Percentiles rank a stretch among this genome's conserved stretches.
Evolutionary conservation across 495 filamentous ascomycete genomes (phyloP).

Genomic region (Gamarada debralockiae): DNA sequence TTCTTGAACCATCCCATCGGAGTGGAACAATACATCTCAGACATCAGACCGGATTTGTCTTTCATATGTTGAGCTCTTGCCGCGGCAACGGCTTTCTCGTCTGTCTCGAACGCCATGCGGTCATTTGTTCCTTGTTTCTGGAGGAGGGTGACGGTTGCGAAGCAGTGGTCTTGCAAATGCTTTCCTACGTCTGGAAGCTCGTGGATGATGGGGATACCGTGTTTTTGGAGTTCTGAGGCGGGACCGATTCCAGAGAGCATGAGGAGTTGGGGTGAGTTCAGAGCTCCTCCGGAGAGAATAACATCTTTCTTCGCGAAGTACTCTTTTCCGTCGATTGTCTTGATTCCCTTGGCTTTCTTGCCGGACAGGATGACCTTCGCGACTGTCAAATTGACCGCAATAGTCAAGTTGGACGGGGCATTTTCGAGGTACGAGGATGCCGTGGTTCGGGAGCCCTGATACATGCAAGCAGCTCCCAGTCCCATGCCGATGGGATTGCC

Average conservation of each 20-base stretch:
- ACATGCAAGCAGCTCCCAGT: constrained; percentile 41
- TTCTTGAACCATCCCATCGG: constrained; percentile 53
- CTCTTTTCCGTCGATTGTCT: constrained; percentile 30
- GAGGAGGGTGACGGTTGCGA: constrained; percentile 22
- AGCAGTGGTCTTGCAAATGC: constrained; percentile 53
- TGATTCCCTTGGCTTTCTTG: constrained; percentile 48
- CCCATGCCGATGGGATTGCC: constrained; percentile 58
- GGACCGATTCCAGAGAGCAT: constrained; percentile 66
- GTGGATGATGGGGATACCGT: constrained; percentile 46
- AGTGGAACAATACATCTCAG: constrained; percentile 30
- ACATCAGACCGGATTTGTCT: constrained; percentile 17
- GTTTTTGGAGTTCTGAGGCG: constrained; percentile 42
- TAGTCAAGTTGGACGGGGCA: constrained; percentile 45
- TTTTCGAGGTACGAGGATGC: constrained; percentile 43
- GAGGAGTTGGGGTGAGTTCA: constrained; percentile 57
- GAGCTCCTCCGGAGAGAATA: constrained; percentile 52
- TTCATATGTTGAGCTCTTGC: constrained; percentile 4
- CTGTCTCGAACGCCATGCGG: constrained; percentile 16
- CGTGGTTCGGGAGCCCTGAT: constrained; percentile 46
- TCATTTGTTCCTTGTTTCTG: constrained; percentile 22
- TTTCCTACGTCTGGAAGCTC: constrained; percentile 49
- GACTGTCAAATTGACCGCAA: constrained; percentile 45
- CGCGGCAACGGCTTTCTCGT: background rate
- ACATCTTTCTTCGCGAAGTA: constrained; percentile 49
- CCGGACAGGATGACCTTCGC: constrained; percentile 47